A percentile compares a stretch with the other conserved stretches of the same genome.
phyloP scores from a whole-genome alignment of 179 eudicot species.

The Silene coronaria region DNA sequence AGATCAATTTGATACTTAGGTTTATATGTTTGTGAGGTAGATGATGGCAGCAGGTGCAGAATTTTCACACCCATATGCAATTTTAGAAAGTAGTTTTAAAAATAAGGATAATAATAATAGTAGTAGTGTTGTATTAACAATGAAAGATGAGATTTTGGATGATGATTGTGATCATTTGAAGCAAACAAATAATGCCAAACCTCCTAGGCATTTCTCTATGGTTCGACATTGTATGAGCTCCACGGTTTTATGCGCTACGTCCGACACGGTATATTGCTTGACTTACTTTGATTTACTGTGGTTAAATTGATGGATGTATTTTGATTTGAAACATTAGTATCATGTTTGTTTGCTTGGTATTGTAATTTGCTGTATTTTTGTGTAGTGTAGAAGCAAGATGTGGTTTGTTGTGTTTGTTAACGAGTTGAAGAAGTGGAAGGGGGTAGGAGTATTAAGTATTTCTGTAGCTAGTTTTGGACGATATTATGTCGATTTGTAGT shows the following conservation, averaged over 20 bases:
- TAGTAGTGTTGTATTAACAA: conserved; percentile 13
- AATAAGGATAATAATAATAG: conserved; percentile 7
- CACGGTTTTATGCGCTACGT: conserved; percentile 24
- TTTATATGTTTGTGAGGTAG: conserved; percentile 5
- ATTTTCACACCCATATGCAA: conserved; percentile 45
- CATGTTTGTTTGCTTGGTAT: background rate
- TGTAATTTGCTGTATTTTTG: background rate
- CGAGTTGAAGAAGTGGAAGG: too few species aligned
- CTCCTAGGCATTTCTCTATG: conserved; percentile 55
- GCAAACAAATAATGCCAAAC: conserved; percentile 46
- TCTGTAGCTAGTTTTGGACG: background rate
- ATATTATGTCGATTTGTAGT: background rate
- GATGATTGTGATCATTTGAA: conserved; percentile 38
- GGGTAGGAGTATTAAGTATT: too few species aligned
- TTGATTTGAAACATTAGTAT: background rate
- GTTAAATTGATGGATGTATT: background rate
- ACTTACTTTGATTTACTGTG: background rate
- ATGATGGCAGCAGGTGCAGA: conserved; percentile 62
- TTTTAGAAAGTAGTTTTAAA: conserved; percentile 39
- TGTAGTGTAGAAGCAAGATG: background rate
- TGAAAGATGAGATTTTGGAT: conserved; percentile 39
- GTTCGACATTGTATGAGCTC: conserved; percentile 55
- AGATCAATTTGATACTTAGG: background rate
- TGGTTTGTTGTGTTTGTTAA: too few species aligned
- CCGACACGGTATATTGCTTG: conserved; percentile 41